phyloP scores from a whole-genome alignment of 768 basidiomycete species.

The Pilatotrama ljubarskyi region DNA sequence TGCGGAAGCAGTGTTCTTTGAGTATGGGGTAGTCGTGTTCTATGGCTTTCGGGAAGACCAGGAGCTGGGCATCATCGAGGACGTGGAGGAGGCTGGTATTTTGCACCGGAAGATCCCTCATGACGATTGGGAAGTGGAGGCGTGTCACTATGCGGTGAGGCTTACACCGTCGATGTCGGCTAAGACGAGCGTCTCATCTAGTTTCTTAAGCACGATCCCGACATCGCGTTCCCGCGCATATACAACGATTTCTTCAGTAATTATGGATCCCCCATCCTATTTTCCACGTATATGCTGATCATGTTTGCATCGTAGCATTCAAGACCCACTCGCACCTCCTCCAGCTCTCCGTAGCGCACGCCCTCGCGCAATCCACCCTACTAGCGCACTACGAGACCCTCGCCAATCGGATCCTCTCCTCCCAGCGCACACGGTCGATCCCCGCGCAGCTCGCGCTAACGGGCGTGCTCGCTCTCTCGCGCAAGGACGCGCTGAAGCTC shows the following conservation, averaged over 20 bases:
- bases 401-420: conserved; percentile 75
- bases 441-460: conserved; percentile 80
- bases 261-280: conserved; percentile 32
- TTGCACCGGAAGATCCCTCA: conserved; percentile 59
- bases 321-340: conserved; percentile 89
- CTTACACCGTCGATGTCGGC: not conserved
- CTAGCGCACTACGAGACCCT: conserved; percentile 84
- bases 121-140: conserved; percentile 81
- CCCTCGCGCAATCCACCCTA: conserved; percentile 91
- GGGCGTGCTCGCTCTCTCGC: conserved; percentile 72
- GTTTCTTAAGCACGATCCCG: conserved; percentile 71
- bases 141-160: conserved; percentile 84
- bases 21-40: conserved; percentile 90
- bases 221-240: conserved; percentile 84
- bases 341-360: conserved; percentile 92
- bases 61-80: conserved; percentile 83
- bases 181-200: not conserved
- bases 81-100: conserved; percentile 70
- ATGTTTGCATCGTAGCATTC: conserved; percentile 62
- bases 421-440: conserved; percentile 74
- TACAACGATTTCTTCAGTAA: conserved; percentile 96
- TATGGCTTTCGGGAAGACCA: conserved; percentile 81
- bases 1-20: conserved; percentile 78
- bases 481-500: conserved; percentile 82
- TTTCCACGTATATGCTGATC: conserved; percentile 3